Conservation (phyloP, 441 rosid species). For the Populus trichocarpa region DNA sequence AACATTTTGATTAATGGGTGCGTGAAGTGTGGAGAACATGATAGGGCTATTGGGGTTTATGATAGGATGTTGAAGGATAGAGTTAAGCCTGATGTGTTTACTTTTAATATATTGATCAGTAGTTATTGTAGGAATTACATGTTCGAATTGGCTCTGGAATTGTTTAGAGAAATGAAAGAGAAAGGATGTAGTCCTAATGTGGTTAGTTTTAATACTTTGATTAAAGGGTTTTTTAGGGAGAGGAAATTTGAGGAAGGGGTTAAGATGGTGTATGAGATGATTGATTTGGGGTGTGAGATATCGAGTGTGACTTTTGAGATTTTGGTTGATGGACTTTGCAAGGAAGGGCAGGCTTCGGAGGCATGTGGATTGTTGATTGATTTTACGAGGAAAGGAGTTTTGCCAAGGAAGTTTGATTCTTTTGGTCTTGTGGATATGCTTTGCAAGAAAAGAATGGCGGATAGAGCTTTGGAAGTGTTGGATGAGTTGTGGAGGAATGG, state of each 20-base stretch:
- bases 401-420: constrained; percentile 59
- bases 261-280: constrained; percentile 80
- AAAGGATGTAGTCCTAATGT: constrained; percentile 73
- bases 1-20: constrained; percentile 68
- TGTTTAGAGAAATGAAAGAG: constrained; percentile 77
- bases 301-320: constrained; percentile 77
- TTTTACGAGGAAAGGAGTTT: constrained; percentile 48
- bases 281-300: constrained; percentile 51
- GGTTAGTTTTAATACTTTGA: constrained; percentile 79
- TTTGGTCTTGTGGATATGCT: constrained; percentile 52
- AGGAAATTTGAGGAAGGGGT: constrained; percentile 61
- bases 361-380: constrained; percentile 62
- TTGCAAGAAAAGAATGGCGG: constrained; percentile 39
- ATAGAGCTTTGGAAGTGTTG: constrained; percentile 53
- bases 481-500: constrained; percentile 61
- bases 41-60: constrained; percentile 45
- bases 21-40: constrained; percentile 51
- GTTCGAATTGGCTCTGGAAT: constrained; percentile 52
- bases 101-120: constrained; percentile 70
- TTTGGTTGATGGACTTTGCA: constrained; percentile 69
- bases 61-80: constrained; percentile 57
- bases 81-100: constrained; percentile 63
- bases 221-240: constrained; percentile 58
- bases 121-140: constrained; percentile 50
- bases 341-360: constrained; percentile 38